These are phyloP conservation scores for Podaxis sp. DNA, from an alignment of 768 basidiomycete genomes.

Conservation along the genomic window DNA sequence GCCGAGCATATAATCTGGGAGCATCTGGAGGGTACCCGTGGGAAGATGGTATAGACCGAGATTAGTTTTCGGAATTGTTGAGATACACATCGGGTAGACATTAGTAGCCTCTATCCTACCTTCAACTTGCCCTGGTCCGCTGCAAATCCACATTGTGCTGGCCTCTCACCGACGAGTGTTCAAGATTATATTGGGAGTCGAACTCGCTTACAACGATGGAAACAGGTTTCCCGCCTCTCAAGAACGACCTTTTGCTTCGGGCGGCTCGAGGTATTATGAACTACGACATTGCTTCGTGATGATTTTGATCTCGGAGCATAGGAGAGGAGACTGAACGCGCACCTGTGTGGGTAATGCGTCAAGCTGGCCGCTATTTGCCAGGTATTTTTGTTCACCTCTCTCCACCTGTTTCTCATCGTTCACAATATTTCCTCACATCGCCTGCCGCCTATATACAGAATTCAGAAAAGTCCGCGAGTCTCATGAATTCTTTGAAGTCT, in stretches of 20 bases:
- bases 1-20: not conserved
- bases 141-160: not conserved
- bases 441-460: slow-evolving; percentile 42
- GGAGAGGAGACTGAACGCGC: slow-evolving; percentile 86
- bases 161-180: not conserved
- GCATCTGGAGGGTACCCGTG: not conserved
- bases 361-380: slow-evolving; percentile 93
- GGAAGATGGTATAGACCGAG: not conserved
- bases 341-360: slow-evolving; percentile 99
- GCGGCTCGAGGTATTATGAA: slow-evolving; percentile 65
- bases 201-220: slow-evolving; percentile 25
- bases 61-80: not conserved
- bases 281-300: not conserved
- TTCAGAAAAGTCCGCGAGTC: slow-evolving; percentile 81
- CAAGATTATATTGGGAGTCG: not conserved
- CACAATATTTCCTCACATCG: not conserved
- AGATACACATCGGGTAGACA: not conserved
- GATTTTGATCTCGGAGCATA: slow-evolving; percentile 20
- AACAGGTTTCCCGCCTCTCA: slow-evolving; percentile 61
- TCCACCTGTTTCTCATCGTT: slow-evolving; percentile 1
- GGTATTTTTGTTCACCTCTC: slow-evolving; percentile 42
- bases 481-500: slow-evolving; percentile 94
- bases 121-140: not conserved
- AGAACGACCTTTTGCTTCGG: slow-evolving; percentile 86
- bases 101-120: not conserved